phyloP scores from a whole-genome alignment of 2,329 filamentous ascomycete species.

The Colletotrichum sp. region DNA sequence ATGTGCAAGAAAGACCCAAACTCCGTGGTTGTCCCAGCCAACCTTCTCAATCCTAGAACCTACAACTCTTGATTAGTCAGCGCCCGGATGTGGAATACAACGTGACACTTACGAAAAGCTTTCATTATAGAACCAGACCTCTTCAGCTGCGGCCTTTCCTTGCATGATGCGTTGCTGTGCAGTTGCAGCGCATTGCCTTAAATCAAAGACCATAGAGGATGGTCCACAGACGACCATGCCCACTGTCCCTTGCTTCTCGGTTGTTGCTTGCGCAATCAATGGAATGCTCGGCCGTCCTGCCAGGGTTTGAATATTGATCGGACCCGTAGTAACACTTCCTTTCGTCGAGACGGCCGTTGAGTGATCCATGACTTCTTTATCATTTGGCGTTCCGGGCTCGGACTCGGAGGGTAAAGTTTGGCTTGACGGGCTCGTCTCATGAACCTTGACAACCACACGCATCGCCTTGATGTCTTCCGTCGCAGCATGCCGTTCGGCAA shows the following conservation, averaged over 20 bases:
- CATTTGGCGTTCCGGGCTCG: neutral
- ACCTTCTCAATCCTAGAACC: neutral
- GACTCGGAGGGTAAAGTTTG: neutral
- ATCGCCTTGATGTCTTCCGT: neutral
- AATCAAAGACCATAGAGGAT: conserved; percentile 26
- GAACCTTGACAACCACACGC: neutral
- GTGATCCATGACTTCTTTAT: neutral
- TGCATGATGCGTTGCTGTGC: conserved; percentile 13
- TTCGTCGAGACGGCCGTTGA: neutral
- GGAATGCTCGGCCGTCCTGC: conserved; percentile 22
- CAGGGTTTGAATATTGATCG: neutral
- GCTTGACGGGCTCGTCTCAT: neutral
- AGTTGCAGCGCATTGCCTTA: conserved; percentile 20
- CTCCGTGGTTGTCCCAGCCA: neutral
- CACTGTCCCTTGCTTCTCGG: conserved; percentile 5
- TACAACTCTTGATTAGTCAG: neutral
- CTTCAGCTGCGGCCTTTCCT: neutral
- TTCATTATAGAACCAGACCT: conserved; percentile 30
- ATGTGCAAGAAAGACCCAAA: neutral
- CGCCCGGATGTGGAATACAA: no score
- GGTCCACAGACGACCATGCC: conserved; percentile 29
- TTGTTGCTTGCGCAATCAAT: neutral
- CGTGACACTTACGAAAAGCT: conserved; percentile 25
- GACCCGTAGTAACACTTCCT: neutral
- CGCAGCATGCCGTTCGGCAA: neutral